Evolutionary conservation across 768 basidiomycete species (phyloP).

Genomic region (Glaciozyma martinii): DNA sequence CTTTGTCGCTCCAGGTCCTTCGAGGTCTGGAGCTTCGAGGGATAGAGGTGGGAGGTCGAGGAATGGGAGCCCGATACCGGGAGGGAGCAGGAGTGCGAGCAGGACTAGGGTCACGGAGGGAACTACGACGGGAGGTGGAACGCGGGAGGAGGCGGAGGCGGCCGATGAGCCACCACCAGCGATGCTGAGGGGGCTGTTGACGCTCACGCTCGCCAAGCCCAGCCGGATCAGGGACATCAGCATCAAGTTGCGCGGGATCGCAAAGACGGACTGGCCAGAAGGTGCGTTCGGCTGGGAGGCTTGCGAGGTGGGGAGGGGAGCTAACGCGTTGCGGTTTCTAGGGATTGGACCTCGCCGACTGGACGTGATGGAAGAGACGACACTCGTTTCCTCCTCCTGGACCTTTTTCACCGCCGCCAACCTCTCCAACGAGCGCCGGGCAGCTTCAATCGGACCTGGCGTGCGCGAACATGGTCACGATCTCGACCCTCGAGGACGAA

Average conservation of each 20-base stretch:
- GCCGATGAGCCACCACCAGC: conserved; percentile 43
- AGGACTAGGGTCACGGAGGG: conserved; percentile 15
- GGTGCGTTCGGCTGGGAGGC: conserved; percentile 45
- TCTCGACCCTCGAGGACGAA: conserved; percentile 9
- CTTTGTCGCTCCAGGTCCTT: not conserved
- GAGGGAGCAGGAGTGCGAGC: conserved; percentile 1
- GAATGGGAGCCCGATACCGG: not conserved
- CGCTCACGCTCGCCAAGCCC: conserved; percentile 59
- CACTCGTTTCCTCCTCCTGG: conserved; percentile 59
- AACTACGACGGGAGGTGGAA: conserved; percentile 3
- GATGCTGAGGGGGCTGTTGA: conserved; percentile 58
- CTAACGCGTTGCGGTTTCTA: conserved; percentile 21
- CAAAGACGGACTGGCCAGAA: conserved; percentile 72
- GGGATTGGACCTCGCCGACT: conserved; percentile 62
- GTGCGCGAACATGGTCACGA: conserved; percentile 9
- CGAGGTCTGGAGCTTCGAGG: too few species aligned
- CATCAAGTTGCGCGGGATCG: conserved; percentile 63
- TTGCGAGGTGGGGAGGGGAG: not conserved
- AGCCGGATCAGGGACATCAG: conserved; percentile 79
- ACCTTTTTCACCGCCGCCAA: conserved; percentile 61
- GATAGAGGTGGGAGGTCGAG: too few species aligned
- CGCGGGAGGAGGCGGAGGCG: not conserved
- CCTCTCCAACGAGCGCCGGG: conserved; percentile 44
- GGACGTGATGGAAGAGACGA: conserved; percentile 70
- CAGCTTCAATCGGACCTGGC: conserved; percentile 48